Evolutionary conservation across 768 basidiomycete species (phyloP).

Genomic region (Russula sp.): DNA sequence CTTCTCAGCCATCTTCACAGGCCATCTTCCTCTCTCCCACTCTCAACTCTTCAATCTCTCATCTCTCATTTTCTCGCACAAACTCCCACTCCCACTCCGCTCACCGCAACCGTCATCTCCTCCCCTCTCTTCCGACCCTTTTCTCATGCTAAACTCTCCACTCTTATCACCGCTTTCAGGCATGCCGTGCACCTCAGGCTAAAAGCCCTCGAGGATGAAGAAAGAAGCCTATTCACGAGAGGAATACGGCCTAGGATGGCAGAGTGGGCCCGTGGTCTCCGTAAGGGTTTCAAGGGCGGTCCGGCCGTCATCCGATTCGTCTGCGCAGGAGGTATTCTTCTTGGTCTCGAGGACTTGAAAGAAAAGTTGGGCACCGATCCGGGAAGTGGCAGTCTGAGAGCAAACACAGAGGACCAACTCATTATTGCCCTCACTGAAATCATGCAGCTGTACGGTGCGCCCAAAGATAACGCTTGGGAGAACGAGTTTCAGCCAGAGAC

Average conservation of each 20-base stretch:
- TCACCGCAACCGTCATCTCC: slow-evolving; percentile 50
- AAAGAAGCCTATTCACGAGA: slow-evolving; percentile 24
- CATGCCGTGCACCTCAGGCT: slow-evolving; percentile 54
- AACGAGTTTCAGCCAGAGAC: slow-evolving; percentile 57
- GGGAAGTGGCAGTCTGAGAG: slow-evolving; percentile 31
- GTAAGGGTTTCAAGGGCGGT: slow-evolving; percentile 61
- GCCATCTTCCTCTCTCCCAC: slow-evolving; percentile 38
- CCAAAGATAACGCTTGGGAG: slow-evolving; percentile 48
- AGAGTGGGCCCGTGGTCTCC: slow-evolving; percentile 46
- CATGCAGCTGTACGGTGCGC: slow-evolving; percentile 48
- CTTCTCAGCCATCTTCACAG: slow-evolving; percentile 51
- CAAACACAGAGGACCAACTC: slow-evolving; percentile 55
- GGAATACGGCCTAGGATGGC: slow-evolving; percentile 23
- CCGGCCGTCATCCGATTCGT: slow-evolving; percentile 56
- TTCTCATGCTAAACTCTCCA: slow-evolving; percentile 42
- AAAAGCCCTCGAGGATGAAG: slow-evolving; percentile 36
- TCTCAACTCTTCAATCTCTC: slow-evolving; percentile 47
- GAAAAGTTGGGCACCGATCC: slow-evolving; percentile 28
- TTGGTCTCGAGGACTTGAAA: slow-evolving; percentile 55
- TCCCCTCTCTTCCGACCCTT: slow-evolving; percentile 50
- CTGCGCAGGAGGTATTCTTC: slow-evolving; percentile 55
- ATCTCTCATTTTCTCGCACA: slow-evolving; percentile 54
- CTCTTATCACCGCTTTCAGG: slow-evolving; percentile 50
- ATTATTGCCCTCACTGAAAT: slow-evolving; percentile 69
- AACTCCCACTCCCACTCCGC: slow-evolving; percentile 47